A percentile compares a stretch with the other conserved stretches of the same genome.
These are phyloP conservation scores for Globisporangium uncinulatum DNA, from an alignment of 352 stramenopile genomes.

Conservation along the genomic window DNA sequence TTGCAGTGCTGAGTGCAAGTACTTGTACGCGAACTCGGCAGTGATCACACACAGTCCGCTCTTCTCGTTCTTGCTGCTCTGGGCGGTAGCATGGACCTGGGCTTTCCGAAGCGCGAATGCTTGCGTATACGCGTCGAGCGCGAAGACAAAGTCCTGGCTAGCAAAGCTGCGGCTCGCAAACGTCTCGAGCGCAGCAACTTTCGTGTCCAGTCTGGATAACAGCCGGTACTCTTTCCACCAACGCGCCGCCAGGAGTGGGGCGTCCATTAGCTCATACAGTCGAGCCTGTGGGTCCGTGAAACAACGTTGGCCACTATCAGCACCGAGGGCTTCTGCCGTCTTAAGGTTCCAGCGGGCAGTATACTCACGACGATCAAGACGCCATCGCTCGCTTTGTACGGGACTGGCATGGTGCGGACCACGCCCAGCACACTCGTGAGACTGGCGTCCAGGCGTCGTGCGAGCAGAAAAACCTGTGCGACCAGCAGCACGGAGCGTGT, in stretches of 20 bases:
- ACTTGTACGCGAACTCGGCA: conserved; percentile 20
- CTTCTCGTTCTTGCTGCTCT: neutral
- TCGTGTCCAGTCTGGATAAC: neutral
- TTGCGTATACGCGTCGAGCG: conserved; percentile 25
- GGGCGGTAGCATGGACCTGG: neutral
- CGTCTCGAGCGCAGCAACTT: conserved; percentile 7
- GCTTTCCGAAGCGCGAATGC: neutral
- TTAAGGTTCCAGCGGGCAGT: neutral
- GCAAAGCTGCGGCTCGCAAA: conserved; percentile 24
- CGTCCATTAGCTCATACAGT: conserved; percentile 28
- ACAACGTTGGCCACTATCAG: too few species aligned
- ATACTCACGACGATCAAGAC: conserved; percentile 38
- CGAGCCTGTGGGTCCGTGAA: conserved; percentile 13
- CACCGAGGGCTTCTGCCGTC: neutral
- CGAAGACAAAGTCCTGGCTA: conserved; percentile 27
- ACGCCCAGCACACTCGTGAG: conserved; percentile 35
- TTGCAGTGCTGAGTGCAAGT: conserved; percentile 19
- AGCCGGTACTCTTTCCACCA: conserved; percentile 34
- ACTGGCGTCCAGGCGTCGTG: conserved; percentile 22
- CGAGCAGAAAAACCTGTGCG: conserved; percentile 32
- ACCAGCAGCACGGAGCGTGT: conserved; percentile 29
- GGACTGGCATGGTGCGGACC: conserved; percentile 36
- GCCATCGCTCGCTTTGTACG: conserved; percentile 33
- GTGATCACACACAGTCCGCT: neutral
- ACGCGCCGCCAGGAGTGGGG: conserved; percentile 13